Percentiles rank a stretch among this genome's conserved stretches.
phyloP scores from a whole-genome alignment of 2,329 filamentous ascomycete genomes.

The Pseudonectria foliicola region DNA sequence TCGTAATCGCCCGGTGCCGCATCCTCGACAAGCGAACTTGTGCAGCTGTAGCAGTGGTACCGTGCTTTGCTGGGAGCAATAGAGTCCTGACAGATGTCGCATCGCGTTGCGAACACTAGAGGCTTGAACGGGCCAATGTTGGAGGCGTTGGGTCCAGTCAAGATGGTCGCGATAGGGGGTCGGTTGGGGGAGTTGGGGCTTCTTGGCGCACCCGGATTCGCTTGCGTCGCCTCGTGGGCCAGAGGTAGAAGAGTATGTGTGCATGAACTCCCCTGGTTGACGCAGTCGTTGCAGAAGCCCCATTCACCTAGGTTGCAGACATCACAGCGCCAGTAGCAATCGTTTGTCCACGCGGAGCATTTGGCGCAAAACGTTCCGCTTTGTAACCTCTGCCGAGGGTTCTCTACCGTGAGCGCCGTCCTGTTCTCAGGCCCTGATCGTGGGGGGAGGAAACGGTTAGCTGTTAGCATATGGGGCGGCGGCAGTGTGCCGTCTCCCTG shows the following conservation, averaged over 20 bases:
- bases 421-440: constrained; percentile 46
- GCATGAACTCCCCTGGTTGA: constrained; percentile 75
- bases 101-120: constrained; percentile 65
- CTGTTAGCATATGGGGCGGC: constrained; percentile 51
- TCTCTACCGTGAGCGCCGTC: constrained; percentile 55
- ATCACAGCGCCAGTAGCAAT: constrained; percentile 86
- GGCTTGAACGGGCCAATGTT: constrained; percentile 54
- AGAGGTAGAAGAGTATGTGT: constrained; percentile 75
- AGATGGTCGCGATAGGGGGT: constrained; percentile 41
- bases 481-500: constrained; percentile 33
- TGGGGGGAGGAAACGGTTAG: constrained; percentile 49
- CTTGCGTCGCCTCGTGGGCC: constrained; percentile 46
- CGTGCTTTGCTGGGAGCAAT: constrained; percentile 64
- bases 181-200: constrained; percentile 37
- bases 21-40: constrained; percentile 40
- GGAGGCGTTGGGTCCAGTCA: constrained; percentile 38
- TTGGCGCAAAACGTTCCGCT: constrained; percentile 78
- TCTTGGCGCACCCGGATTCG: constrained; percentile 29
- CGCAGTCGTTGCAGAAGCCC: constrained; percentile 86
- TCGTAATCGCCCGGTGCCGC: constrained; percentile 70
- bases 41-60: constrained; percentile 75
- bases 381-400: constrained; percentile 62
- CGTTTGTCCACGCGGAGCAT: constrained; percentile 67
- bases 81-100: constrained; percentile 67
- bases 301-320: constrained; percentile 87